Evolutionary conservation across 1,284 basidiomycete genomes (phyloP), one percentile per base, ranked within the genome.

Genomic region (Anthracocystis walkeri): DNA sequence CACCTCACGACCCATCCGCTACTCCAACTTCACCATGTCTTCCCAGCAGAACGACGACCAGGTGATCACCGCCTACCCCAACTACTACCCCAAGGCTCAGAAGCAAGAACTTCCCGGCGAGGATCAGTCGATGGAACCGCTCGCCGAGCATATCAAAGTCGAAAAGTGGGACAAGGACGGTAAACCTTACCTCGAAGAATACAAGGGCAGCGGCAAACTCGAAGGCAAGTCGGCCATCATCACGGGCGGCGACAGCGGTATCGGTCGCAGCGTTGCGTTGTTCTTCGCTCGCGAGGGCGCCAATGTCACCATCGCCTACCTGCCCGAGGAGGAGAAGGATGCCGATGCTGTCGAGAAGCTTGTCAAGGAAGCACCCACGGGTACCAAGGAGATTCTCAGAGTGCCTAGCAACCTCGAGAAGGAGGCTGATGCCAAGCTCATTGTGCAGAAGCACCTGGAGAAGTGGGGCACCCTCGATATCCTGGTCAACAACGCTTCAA

Each of bases 201-300:
- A 89, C 82, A 77, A 80, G 58, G 88, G 88, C 4, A 86, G 83
- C 25, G 87, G 87, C 56, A 89, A 88, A 86, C 86, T 90, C 18
- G 81, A 88, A 80, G 89, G 88, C 40, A 91, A 91, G 86, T 88
- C 87, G 14, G 89, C 89, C 4, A 85, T 91, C 54, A 86, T 92
- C 66, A 91, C 88, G 7, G 87, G 88, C 38, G 88, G 87, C 31
- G 88, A 90, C 78, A 88, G 87, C 29, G 89, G 90, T n/a, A 91
- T 91, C 56, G 90, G 90, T 8, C 87, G 90, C 27, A 83, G 88
- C 0, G 89, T 88, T 1, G 90, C 90, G 10, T 87, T 90, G 64
- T 87, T 89, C 82, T 90, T 90, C 74, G 90, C 90, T 1, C 87
- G 90, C 18, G 90, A 91, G 80, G 90, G 90, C 2, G 88, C 88